Base-by-base conservation (phyloP, 768 basidiomycete species). In the Cystobasidium ongulense region DNA sequence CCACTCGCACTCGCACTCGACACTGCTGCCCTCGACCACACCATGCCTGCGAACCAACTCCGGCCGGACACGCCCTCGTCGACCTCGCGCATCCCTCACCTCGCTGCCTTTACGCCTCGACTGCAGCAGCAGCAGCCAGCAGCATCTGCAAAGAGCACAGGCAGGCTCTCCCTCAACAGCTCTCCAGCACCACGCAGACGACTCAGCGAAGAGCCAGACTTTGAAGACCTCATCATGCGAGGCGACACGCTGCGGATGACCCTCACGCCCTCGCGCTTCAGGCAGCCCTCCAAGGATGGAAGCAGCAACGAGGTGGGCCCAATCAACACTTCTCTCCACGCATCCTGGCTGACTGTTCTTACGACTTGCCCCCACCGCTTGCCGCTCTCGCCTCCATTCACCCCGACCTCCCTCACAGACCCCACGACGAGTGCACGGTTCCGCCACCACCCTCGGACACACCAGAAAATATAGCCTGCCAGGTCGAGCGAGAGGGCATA, bases 171-270 rank as follows among this genome's bases (percentile, higher is more conserved):
- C 21, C 21, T 21, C 10, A 8, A 50, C 46, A n/a, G 46, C 5
- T 13, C n/a, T 46, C 43, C 43, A 46, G 43, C 13, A 13, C 13
- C 21, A 4, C 25, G 5, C 4, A 35, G 8, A 23, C 25, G 57
- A 29, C 21, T 35, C 15, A 59, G 57, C 5, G 57, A 59, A 59
- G 57, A 59, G 11, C 29, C 57, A 15, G 63, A 64, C 31, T 64
- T 64, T 38, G 63, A 64, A 25, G 36, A 64, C 33, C 38, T 64
- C 33, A 39, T 64, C 25, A 39, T 27, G 38, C 25, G 63, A 5
- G 23, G 25, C 21, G 63, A 64, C 38, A 64, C 63, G 31, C 63
- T 64, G 25, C 25, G 36, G 25, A 64, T 64, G 63, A 64, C 36
- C 38, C 27, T 64, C 17, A 64, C 63, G 2, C 63, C 63, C 25